Percentiles rank a stretch among this genome's conserved stretches.
Evolutionary conservation across 2,329 filamentous ascomycete genomes (phyloP).

Genomic region (Massarina eburnea): DNA sequence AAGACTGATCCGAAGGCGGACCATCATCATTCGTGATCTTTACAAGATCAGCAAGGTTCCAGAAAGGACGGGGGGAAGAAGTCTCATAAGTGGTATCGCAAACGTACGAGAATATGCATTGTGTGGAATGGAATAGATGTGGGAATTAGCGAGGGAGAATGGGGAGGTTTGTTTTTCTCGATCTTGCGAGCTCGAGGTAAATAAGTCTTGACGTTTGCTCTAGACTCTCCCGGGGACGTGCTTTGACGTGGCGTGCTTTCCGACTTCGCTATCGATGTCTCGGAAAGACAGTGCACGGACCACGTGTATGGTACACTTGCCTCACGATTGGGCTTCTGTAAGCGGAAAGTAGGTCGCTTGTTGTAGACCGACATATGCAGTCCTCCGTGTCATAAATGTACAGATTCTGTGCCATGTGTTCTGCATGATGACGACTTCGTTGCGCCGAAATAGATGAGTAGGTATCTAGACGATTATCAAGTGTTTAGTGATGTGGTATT

Average conservation of each 20-base stretch:
- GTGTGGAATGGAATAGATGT: constrained; percentile 5
- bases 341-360: too few relatives aligned
- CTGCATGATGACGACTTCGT: too few relatives aligned
- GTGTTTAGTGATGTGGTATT: too few relatives aligned
- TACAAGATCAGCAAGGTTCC: constrained; percentile 1
- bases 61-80: constrained; percentile 1
- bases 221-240: constrained; percentile 2
- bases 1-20: constrained; percentile 52
- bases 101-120: constrained; percentile 45
- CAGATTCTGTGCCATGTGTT: too few relatives aligned
- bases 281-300: constrained; percentile 19
- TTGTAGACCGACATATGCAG: too few relatives aligned
- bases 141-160: background rate
- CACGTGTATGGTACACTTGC: too few relatives aligned
- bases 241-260: constrained; percentile 25
- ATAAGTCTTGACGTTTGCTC: background rate
- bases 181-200: background rate
- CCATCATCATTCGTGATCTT: constrained; percentile 56
- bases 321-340: too few relatives aligned
- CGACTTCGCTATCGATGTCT: constrained; percentile 26
- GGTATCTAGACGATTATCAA: too few relatives aligned
- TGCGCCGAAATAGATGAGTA: too few relatives aligned
- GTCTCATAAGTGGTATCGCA: background rate
- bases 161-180: too few relatives aligned
- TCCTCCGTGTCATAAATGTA: too few relatives aligned